Conservation (phyloP, 257 asterid species). For the Sherardia arvensis region DNA sequence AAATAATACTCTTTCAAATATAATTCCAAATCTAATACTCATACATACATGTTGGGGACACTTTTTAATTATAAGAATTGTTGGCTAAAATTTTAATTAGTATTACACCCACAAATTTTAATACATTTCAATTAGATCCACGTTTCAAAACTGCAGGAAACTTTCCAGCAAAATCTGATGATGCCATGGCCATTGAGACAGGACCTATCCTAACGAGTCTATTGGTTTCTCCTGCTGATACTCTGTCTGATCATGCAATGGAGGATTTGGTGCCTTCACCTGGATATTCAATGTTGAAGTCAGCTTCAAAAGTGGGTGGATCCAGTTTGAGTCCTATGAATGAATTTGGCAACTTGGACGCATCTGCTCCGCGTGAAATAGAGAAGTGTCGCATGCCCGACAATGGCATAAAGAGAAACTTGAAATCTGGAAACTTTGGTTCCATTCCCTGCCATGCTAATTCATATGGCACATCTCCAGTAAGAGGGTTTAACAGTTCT, state of each 20-base stretch:
- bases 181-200: conserved; percentile 23
- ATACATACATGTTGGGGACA: too few species aligned
- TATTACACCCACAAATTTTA: too few species aligned
- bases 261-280: conserved; percentile 15
- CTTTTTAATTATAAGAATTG: too few species aligned
- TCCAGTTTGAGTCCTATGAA: conserved; percentile 9
- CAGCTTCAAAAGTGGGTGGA: conserved; percentile 17
- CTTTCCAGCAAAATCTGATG: conserved; percentile 25
- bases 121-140: too few species aligned
- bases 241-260: conserved; percentile 9
- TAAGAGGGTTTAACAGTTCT: conserved; percentile 17
- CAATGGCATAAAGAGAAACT: conserved; percentile 15
- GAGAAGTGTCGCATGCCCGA: conserved; percentile 19
- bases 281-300: conserved; percentile 13
- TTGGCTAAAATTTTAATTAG: too few species aligned
- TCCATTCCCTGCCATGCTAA: conserved; percentile 8
- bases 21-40: too few species aligned
- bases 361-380: conserved; percentile 19
- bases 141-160: too few species aligned
- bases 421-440: conserved; percentile 14
- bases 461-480: conserved; percentile 17
- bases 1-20: too few species aligned
- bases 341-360: conserved; percentile 13
- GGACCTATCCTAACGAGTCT: conserved; percentile 58
- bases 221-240: conserved; percentile 24